A percentile compares a stretch with the other conserved stretches of the same genome.
phyloP scores from a whole-genome alignment of 2,329 filamentous ascomycete genomes.

The Botryosphaeria dothidea region DNA sequence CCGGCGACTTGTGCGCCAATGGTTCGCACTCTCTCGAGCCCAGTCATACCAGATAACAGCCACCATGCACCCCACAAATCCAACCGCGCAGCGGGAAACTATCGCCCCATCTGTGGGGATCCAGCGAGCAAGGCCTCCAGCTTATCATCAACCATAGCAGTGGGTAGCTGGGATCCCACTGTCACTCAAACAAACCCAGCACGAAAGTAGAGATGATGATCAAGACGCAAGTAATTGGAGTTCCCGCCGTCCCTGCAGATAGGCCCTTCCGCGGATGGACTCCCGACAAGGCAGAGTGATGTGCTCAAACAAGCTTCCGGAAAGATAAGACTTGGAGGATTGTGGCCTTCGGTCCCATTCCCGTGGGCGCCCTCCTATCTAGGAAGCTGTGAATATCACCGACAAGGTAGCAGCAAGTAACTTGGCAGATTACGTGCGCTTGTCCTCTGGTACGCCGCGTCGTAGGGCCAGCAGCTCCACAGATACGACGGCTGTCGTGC shows the following conservation, averaged over 20 bases:
- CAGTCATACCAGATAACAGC: slow-evolving; percentile 3
- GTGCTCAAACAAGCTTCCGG: background rate
- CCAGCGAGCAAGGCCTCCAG: slow-evolving; percentile 4
- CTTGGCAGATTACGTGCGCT: background rate
- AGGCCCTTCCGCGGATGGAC: background rate
- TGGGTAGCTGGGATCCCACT: background rate
- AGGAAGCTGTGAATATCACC: slow-evolving; percentile 15
- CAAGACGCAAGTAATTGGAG: slow-evolving; percentile 4
- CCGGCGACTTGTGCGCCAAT: background rate
- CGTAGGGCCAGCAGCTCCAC: background rate
- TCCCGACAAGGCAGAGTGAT: background rate
- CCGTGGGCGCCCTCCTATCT: background rate
- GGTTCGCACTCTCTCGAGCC: background rate
- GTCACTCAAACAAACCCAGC: background rate
- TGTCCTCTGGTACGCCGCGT: background rate
- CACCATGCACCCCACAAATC: slow-evolving; percentile 15
- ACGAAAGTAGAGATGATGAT: background rate
- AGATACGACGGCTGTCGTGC: background rate
- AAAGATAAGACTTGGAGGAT: slow-evolving; percentile 5
- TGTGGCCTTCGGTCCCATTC: background rate
- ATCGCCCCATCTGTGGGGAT: slow-evolving; percentile 8
- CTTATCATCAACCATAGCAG: slow-evolving; percentile 7
- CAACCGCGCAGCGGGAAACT: background rate
- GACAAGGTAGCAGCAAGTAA: background rate
- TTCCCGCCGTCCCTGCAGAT: background rate